Base-by-base conservation (phyloP, 2,329 filamentous ascomycete species). In the Clonostachys chloroleuca region DNA sequence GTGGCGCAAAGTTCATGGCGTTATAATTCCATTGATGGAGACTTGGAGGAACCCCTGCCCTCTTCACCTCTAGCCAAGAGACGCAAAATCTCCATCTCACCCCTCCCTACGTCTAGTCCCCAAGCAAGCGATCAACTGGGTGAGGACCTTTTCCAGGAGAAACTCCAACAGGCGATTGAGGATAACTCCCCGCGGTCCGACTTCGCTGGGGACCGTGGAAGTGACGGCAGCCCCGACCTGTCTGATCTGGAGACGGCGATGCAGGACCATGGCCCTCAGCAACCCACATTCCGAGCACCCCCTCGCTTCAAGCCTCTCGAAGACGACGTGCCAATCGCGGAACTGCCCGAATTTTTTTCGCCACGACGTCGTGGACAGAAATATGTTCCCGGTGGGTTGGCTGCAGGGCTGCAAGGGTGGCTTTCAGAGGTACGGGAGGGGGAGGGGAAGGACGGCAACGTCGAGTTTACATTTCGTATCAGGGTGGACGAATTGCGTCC, bases 321-420 rank as follows among this genome's bases (percentile, higher is more conserved):
- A 24, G 44, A 49, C 3, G 51, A 56, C 30, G 18, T 48, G 12
- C 14, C 14, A 8, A 39, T 39, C 7, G 49, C 58, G 33, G 54
- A 57, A 8, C 49, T 61, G 14, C 57, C 62, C 4, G 48, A 53
- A 9, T 56, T 58, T 14, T 68, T 69, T 41, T 67, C 67, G 3
- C 67, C 67, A 3, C 67, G 64, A 48, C 61, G 62, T 2, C 58
- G 65, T 36, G 65, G 66, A 14, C 57, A 51, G 12, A 63, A 55
- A 46, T 72, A 69, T 33, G 18, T 69, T 1, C 44, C 62, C 5
- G 61, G 63, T 16, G 69, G 69, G 0, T 54, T 72, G 18, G 69
- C 69, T 2, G 62, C 67, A 3, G 60, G 61, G 41, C 56, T 72
- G 7, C 69, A 72, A 49, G 62, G 63, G 13, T 69, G 67, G 65